Base-by-base conservation (phyloP, 306 rosid genomes). In the Oemleria cerasiformis region DNA sequence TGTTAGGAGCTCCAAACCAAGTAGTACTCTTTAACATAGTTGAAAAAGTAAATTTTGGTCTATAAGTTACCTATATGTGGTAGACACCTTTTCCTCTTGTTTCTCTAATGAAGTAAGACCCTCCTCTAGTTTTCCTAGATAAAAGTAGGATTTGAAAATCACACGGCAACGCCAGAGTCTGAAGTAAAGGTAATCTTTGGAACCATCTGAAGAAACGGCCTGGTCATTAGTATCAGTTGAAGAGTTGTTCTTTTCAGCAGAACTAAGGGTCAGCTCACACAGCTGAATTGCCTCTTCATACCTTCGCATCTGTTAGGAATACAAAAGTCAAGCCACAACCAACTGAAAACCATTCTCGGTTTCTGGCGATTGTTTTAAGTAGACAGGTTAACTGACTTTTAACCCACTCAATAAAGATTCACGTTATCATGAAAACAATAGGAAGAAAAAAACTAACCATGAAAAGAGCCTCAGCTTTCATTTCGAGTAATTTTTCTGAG, bases 391-490 rank as follows among this genome's bases (percentile, higher is more conserved):
- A 59, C 58, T 36, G 67, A 74, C 72, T 68, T 58, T 41, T 41
- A 55, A 63, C 53, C 68, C 61, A 21, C 75, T 30, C 45, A 65
- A 74, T 76, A 68, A 74, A 79, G 65, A 65, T 45, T 55, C 58
- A 38, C 14, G 23, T 47, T 66, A 68, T 55, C n/a, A 75, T 50
- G 65, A 72, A 68, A 79, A 44, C 17, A 79, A 70, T 43, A 10
- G 0, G 7, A 64, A 40, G 39, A 65, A 58, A 21, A 45, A 42
- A 21, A 75, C 91, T 73, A 66, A 94, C 99, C 96, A 65, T 71
- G 78, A 82, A 85, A 74, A 94, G 90, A 60, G 91, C 90, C 76
- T 88, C 90, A 17, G 96, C 97, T 84, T 94, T 94, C 97, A 89
- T 82, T 88, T 94, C 99, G 62, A 86, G 83, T 79, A 94, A 86